phyloP scores from a whole-genome alignment of 1,284 basidiomycete genomes.

The Hymenochaete sp. region DNA sequence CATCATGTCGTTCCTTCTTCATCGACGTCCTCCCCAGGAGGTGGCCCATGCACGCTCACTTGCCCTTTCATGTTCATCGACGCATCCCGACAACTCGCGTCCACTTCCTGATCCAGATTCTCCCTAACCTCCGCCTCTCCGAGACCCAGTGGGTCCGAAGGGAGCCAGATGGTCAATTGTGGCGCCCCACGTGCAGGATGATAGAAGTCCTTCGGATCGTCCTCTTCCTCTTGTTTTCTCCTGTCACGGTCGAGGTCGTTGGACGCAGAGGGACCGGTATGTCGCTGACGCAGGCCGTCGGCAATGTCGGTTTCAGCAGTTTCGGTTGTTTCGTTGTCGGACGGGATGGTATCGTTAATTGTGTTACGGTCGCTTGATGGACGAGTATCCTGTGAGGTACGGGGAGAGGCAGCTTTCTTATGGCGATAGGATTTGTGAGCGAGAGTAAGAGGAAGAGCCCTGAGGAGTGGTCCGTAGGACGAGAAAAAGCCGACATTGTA shows the following conservation, averaged over 20 bases:
- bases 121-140: conserved; percentile 53
- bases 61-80: conserved; percentile 61
- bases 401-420: too few species aligned
- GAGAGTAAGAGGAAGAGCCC: conserved; percentile 67
- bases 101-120: conserved; percentile 50
- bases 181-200: conserved; percentile 73
- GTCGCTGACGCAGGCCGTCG: conserved; percentile 9
- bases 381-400: conserved; percentile 20
- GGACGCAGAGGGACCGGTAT: background rate
- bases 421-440: conserved; percentile 37
- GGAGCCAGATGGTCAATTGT: conserved; percentile 76
- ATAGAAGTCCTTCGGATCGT: conserved; percentile 44
- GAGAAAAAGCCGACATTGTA: conserved; percentile 61
- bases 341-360: too few species aligned
- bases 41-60: conserved; percentile 43
- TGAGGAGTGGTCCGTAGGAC: conserved; percentile 58
- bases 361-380: conserved; percentile 1
- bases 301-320: too few species aligned
- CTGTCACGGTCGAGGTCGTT: background rate
- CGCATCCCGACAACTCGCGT: conserved; percentile 47
- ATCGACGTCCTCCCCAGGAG: too few species aligned
- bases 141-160: conserved; percentile 61
- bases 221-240: too few species aligned
- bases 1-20: too few species aligned
- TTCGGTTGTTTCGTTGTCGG: too few species aligned